phyloP scores from a whole-genome alignment of 2,329 filamentous ascomycete genomes.

The Fusarium coicis region DNA sequence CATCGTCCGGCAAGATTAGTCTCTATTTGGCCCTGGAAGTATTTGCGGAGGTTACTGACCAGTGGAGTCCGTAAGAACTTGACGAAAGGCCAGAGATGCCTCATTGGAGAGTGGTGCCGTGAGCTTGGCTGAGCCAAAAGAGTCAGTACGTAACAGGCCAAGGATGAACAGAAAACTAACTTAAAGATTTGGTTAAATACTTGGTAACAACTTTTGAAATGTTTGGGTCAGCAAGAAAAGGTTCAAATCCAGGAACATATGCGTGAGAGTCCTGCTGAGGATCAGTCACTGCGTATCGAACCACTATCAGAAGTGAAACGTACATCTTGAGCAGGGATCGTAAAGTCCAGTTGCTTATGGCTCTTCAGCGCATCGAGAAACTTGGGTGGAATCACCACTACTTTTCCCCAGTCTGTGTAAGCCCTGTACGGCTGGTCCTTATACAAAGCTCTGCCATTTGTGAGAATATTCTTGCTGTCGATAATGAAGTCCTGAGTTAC shows the following conservation, averaged over 20 bases:
- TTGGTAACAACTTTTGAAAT: background rate
- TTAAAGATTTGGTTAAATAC: background rate
- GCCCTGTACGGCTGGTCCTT: background rate
- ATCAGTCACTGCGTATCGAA: background rate
- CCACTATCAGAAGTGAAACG: background rate
- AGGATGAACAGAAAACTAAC: background rate
- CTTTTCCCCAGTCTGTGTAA: background rate
- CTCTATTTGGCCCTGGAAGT: fast-evolving
- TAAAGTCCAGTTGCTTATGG: background rate
- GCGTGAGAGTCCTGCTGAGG: background rate
- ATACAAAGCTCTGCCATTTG: background rate
- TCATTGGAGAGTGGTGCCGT: background rate
- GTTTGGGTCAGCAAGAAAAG: background rate
- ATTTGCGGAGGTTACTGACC: background rate
- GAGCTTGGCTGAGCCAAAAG: background rate
- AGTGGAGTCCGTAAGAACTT: background rate
- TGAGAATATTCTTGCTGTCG: background rate
- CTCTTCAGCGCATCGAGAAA: background rate
- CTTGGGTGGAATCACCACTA: background rate
- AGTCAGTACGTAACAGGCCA: background rate
- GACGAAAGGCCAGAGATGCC: background rate
- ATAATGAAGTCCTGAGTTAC: background rate
- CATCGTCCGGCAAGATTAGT: background rate
- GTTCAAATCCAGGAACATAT: background rate
- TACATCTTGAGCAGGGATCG: background rate